Percentiles rank a stretch among this genome's conserved stretches.
phyloP scores from a whole-genome alignment of 257 asterid species.

The Solanum phureja region DNA sequence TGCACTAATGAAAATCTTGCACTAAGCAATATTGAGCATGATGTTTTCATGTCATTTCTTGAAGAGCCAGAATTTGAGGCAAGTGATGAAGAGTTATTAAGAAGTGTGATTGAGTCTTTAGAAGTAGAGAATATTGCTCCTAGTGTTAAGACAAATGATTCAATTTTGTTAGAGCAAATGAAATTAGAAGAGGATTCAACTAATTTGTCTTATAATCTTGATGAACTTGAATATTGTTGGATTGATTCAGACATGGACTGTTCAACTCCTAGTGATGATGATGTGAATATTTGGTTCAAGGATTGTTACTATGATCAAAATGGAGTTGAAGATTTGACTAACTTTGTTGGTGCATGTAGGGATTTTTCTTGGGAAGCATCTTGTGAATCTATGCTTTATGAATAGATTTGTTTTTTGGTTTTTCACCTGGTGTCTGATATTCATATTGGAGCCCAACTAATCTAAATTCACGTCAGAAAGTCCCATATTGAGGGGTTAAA shows the following conservation, averaged over 20 bases:
- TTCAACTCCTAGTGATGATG: background rate
- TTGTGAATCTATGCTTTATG: background rate
- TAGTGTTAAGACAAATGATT: background rate
- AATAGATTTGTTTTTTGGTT: background rate
- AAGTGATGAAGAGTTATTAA: background rate
- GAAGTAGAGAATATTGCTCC: background rate
- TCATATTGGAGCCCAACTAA: background rate
- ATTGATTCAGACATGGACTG: background rate
- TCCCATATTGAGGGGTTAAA: background rate
- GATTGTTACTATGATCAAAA: background rate
- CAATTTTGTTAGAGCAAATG: background rate
- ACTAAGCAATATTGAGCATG: background rate
- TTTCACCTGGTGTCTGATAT: rapidly evolving
- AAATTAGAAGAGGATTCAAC: background rate
- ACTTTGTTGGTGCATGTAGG: background rate
- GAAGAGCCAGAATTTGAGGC: background rate
- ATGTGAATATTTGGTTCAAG: background rate
- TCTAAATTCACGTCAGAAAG: background rate
- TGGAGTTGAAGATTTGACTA: background rate
- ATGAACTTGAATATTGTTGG: background rate
- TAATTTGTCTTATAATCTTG: background rate
- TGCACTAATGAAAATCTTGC: background rate
- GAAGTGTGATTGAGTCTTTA: background rate
- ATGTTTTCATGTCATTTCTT: background rate
- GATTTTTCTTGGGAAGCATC: background rate